Conservation (phyloP, 768 basidiomycete species). For the Leccinum disarticulatum region DNA sequence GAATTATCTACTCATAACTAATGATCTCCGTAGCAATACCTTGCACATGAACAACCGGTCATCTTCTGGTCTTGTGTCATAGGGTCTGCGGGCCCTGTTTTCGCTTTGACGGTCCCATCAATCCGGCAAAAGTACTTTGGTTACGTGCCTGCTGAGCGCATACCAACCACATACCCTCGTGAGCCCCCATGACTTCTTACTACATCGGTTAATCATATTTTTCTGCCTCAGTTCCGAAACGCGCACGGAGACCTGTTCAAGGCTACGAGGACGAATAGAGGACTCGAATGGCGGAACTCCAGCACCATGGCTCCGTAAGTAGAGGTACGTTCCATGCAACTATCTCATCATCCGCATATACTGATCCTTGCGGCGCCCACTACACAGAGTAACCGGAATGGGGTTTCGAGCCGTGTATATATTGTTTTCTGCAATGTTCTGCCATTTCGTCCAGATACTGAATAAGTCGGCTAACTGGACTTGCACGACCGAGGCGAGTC, state of each 20-base stretch:
- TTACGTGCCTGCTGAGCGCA: slow-evolving; percentile 62
- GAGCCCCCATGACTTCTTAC: slow-evolving; percentile 31
- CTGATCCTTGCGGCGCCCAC: background rate
- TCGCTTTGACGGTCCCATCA: slow-evolving; percentile 76
- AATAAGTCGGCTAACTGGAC: background rate
- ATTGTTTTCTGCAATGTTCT: background rate
- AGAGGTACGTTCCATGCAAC: slow-evolving; percentile 4
- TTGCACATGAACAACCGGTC: slow-evolving; percentile 88
- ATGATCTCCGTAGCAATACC: slow-evolving; percentile 62
- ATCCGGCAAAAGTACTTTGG: slow-evolving; percentile 70
- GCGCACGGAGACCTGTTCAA: slow-evolving; percentile 62
- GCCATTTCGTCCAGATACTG: background rate
- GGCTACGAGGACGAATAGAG: slow-evolving; percentile 71
- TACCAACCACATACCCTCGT: slow-evolving; percentile 82
- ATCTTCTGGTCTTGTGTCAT: slow-evolving; percentile 84
- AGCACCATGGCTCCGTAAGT: background rate
- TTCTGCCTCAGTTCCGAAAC: slow-evolving; percentile 57
- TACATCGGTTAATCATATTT: no score
- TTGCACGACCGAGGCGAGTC: background rate
- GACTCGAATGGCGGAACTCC: background rate
- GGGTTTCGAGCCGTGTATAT: slow-evolving; percentile 2
- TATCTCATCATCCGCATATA: background rate
- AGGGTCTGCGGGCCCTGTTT: slow-evolving; percentile 71
- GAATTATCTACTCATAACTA: background rate
- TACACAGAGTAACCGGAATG: slow-evolving; percentile 8